Conservation (phyloP, 1,139 yeast species). For the Debaryomyces psychrophilus region DNA sequence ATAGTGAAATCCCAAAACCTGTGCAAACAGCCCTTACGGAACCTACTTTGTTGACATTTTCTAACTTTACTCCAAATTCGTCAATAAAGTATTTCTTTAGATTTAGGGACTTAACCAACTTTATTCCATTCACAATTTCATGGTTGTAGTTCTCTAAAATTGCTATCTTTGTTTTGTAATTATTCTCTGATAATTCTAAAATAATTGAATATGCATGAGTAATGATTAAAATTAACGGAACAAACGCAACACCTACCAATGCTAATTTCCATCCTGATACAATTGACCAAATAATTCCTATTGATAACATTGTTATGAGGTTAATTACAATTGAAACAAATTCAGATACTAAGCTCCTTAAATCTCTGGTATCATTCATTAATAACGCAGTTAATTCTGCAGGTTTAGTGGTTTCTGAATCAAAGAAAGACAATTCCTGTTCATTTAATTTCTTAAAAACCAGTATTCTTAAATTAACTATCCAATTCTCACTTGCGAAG, state of each 20-base stretch:
- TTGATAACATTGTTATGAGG: conserved; percentile 52
- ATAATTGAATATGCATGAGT: conserved; percentile 56
- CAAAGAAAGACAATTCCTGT: conserved; percentile 62
- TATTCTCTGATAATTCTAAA: conserved; percentile 57
- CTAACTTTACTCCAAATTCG: conserved; percentile 36
- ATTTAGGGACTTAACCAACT: conserved; percentile 62
- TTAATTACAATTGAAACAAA: conserved; percentile 59
- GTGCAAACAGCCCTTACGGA: conserved; percentile 53
- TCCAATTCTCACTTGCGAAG: conserved; percentile 70
- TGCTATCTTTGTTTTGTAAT: conserved; percentile 60
- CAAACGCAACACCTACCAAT: conserved; percentile 73
- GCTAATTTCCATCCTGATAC: conserved; percentile 86
- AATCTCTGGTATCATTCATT: conserved; percentile 80
- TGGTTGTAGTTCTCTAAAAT: conserved; percentile 55
- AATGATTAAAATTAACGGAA: conserved; percentile 60
- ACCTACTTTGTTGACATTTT: conserved; percentile 36
- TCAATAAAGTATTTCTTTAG: conserved; percentile 50
- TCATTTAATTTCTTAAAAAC: conserved; percentile 52
- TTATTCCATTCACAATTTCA: conserved; percentile 62
- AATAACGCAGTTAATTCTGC: conserved; percentile 67
- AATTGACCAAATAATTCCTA: conserved; percentile 79
- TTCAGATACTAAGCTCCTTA: conserved; percentile 64
- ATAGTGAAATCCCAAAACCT: conserved; percentile 65
- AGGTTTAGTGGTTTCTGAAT: conserved; percentile 39
- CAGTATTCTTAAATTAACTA: conserved; percentile 52